A percentile compares a stretch with the other conserved stretches of the same genome.
Evolutionary conservation across 441 rosid genomes (phyloP).

Genomic region (Codiaeum variegatum): DNA sequence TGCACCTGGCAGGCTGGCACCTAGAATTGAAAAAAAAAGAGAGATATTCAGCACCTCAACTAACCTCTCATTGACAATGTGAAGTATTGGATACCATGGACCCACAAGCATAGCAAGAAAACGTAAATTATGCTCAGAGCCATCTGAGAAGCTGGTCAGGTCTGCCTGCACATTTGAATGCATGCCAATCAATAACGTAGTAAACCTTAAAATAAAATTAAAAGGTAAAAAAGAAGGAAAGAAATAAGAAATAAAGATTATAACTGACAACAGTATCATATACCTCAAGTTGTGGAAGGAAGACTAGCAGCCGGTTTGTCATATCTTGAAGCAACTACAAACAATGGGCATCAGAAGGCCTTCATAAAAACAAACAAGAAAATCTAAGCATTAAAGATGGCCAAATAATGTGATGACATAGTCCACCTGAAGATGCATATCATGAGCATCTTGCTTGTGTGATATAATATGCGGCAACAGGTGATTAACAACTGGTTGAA

Average conservation of each 20-base stretch:
- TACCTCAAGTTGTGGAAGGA: slow-evolving; percentile 94
- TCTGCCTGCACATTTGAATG: slow-evolving; percentile 46
- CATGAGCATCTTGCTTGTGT: slow-evolving; percentile 72
- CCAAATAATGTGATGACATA: slow-evolving; percentile 14
- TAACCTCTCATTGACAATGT: slow-evolving; percentile 67
- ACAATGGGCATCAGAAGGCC: slow-evolving; percentile 38
- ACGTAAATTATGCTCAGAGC: slow-evolving; percentile 51
- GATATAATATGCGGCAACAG: slow-evolving; percentile 62
- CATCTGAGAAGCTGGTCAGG: slow-evolving; percentile 55
- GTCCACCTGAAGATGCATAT: slow-evolving; percentile 81
- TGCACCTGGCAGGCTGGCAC: not conserved
- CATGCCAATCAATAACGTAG: slow-evolving; percentile 15
- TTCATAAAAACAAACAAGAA: slow-evolving; percentile 19
- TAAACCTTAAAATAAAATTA: not conserved
- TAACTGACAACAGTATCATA: slow-evolving; percentile 18
- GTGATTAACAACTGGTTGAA: slow-evolving; percentile 80
- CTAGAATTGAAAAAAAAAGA: slow-evolving; percentile 8
- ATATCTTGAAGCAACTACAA: slow-evolving; percentile 84
- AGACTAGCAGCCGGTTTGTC: slow-evolving; percentile 55
- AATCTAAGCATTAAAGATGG: slow-evolving; percentile 13
- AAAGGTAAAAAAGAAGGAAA: not conserved
- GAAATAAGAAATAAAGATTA: slow-evolving; percentile 15
- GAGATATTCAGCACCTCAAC: slow-evolving; percentile 22
- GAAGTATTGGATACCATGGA: slow-evolving; percentile 74
- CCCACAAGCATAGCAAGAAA: slow-evolving; percentile 81